These are phyloP conservation scores for Candida dendrica DNA, from an alignment of 805 yeast species.

Conservation along the genomic window DNA sequence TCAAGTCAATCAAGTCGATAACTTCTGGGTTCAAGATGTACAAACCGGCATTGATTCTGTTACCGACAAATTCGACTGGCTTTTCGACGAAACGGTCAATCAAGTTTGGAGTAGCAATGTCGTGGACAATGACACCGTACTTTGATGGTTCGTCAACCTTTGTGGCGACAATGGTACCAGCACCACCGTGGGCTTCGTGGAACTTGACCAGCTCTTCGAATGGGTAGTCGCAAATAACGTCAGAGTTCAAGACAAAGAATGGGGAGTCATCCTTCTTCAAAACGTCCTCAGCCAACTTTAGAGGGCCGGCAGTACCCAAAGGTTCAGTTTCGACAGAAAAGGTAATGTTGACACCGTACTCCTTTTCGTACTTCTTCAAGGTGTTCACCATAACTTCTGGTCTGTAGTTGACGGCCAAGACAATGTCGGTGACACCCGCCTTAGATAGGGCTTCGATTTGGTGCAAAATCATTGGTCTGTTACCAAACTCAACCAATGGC, in stretches of 20 bases:
- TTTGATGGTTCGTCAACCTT: slow-evolving; percentile 99
- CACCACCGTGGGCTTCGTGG: slow-evolving; percentile 95
- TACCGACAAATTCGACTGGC: slow-evolving; percentile 99
- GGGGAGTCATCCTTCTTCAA: slow-evolving; percentile 93
- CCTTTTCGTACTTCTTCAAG: slow-evolving; percentile 86
- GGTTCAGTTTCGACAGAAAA: slow-evolving; percentile 99
- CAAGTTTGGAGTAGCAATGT: slow-evolving; percentile 88
- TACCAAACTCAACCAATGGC: slow-evolving; percentile 96
- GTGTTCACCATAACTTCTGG: slow-evolving; percentile 99
- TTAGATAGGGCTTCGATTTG: slow-evolving; percentile 96
- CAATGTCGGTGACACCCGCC: slow-evolving; percentile 98
- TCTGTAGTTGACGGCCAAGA: slow-evolving; percentile 96
- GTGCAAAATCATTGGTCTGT: slow-evolving; percentile 98
- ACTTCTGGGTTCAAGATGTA: slow-evolving; percentile 97
- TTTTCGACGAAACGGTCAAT: slow-evolving; percentile 98
- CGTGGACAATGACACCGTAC: slow-evolving; percentile 99
- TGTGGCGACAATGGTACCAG: slow-evolving; percentile 97
- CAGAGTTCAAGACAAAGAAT: slow-evolving; percentile 95
- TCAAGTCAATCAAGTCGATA: slow-evolving; percentile 91
- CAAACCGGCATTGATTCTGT: slow-evolving; percentile 99
- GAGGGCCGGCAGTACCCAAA: slow-evolving; percentile 98
- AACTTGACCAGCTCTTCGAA: slow-evolving; percentile 84
- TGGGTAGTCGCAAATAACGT: slow-evolving; percentile 98
- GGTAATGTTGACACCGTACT: slow-evolving; percentile 90
- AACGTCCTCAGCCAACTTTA: slow-evolving; percentile 91